Evolutionary conservation across 1,284 basidiomycete species (phyloP).

Genomic region (Thecaphora thlaspeos): DNA sequence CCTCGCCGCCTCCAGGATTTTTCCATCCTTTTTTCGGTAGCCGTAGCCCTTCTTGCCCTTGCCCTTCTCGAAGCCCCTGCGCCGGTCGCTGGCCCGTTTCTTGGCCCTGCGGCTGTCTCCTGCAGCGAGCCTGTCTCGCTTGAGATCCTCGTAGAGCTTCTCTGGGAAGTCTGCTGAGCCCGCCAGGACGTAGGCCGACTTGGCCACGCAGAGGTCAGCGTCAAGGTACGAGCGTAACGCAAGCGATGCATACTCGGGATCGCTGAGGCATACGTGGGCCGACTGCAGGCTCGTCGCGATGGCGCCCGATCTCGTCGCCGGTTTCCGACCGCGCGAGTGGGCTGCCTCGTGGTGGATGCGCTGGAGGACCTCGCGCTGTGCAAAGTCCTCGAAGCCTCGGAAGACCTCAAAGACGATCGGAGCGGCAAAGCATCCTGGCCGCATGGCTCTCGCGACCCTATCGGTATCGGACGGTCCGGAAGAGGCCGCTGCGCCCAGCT

Average conservation of each 20-base stretch:
- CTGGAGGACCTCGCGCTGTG: slow-evolving; percentile 38
- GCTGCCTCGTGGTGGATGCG: slow-evolving; percentile 7
- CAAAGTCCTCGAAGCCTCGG: slow-evolving; percentile 47
- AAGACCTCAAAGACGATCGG: slow-evolving; percentile 20
- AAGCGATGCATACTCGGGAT: slow-evolving; percentile 3
- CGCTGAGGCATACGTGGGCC: slow-evolving; percentile 21
- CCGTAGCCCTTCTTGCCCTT: slow-evolving; percentile 10
- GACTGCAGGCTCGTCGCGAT: slow-evolving; percentile 36
- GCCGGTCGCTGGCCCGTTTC: slow-evolving; percentile 25
- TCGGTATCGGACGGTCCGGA: slow-evolving; percentile 5
- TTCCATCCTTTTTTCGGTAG: background rate
- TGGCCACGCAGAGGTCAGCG: slow-evolving; percentile 20
- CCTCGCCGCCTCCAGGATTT: background rate
- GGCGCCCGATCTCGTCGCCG: background rate
- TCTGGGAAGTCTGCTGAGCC: slow-evolving; percentile 17
- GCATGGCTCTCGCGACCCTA: background rate
- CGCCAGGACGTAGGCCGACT: slow-evolving; percentile 22
- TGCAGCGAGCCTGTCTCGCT: slow-evolving; percentile 29
- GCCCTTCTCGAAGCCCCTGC: slow-evolving; percentile 20
- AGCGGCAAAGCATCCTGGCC: background rate
- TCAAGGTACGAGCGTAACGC: slow-evolving; percentile 20
- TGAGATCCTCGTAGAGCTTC: slow-evolving; percentile 22
- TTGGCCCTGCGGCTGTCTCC: slow-evolving; percentile 24
- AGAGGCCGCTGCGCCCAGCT: slow-evolving; percentile 1
- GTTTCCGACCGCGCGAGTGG: background rate